Evolutionary conservation across 345 rosid species (phyloP).

Genomic region (Corchorus olitorius): DNA sequence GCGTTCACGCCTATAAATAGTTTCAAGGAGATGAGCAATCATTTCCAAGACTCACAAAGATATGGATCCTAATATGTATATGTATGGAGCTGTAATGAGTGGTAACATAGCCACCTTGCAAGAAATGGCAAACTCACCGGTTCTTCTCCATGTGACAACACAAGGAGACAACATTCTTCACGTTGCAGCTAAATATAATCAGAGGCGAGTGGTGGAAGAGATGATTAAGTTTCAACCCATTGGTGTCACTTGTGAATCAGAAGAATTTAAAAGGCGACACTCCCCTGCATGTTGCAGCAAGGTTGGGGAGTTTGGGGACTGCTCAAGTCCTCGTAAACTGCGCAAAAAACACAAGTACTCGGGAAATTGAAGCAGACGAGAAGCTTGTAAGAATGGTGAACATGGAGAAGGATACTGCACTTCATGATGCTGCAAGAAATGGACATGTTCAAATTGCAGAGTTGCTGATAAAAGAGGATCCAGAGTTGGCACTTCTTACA

Average conservation of each 20-base stretch:
- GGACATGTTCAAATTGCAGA: slow-evolving; percentile 15
- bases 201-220: background rate
- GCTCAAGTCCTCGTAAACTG: slow-evolving; percentile 8
- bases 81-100: background rate
- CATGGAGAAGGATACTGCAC: slow-evolving; percentile 22
- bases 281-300: too few species aligned
- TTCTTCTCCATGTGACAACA: background rate
- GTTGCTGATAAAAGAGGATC: slow-evolving; percentile 25
- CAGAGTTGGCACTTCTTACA: background rate
- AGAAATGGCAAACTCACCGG: background rate
- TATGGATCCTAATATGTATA: background rate
- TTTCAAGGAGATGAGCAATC: background rate
- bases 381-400: slow-evolving; percentile 23
- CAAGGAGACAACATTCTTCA: slow-evolving; percentile 17
- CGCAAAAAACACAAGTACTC: background rate
- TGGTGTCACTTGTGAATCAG: background rate
- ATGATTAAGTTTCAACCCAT: background rate
- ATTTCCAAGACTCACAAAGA: background rate
- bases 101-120: background rate
- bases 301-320: too few species aligned
- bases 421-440: slow-evolving; percentile 27
- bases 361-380: slow-evolving; percentile 23
- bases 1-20: background rate
- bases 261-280: background rate
- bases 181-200: slow-evolving; percentile 2